Evolutionary conservation across 2,329 filamentous ascomycete species (phyloP).

Genomic region (Penicillium rolfsii): DNA sequence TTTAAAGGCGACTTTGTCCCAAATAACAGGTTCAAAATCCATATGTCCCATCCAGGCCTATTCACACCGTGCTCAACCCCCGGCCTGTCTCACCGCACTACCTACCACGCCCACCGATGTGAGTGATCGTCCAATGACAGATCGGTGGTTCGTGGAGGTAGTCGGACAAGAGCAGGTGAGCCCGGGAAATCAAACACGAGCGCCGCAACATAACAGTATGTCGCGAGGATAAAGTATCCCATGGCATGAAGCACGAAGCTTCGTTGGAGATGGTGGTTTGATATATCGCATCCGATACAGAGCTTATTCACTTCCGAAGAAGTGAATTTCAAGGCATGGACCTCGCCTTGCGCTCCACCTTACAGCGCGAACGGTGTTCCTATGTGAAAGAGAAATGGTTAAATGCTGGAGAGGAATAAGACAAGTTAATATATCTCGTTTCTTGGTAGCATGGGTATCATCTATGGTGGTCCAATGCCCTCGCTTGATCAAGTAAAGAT

Average conservation of each 20-base stretch:
- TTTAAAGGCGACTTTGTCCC: too few relatives aligned
- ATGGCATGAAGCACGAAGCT: constrained; percentile 17
- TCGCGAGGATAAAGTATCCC: constrained; percentile 14
- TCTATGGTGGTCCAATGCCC: constrained; percentile 24
- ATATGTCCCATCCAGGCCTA: constrained; percentile 27
- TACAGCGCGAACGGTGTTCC: constrained; percentile 48
- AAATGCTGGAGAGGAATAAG: constrained; percentile 6
- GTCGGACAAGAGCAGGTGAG: constrained; percentile 11
- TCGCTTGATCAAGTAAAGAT: constrained; percentile 37
- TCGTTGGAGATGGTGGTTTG: constrained; percentile 31
- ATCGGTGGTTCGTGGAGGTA: constrained; percentile 23
- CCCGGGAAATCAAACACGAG: constrained; percentile 20
- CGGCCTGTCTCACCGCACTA: constrained; percentile 11
- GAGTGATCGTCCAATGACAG: constrained; percentile 24
- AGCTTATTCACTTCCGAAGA: constrained; percentile 47
- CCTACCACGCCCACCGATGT: constrained; percentile 21
- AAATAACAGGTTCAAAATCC: too few relatives aligned
- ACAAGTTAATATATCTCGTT: constrained; percentile 11
- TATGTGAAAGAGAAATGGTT: constrained; percentile 8
- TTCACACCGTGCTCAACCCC: constrained; percentile 13
- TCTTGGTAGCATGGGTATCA: constrained; percentile 34
- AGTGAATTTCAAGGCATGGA: constrained; percentile 54
- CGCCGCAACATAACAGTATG: constrained; percentile 17
- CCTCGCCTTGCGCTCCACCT: constrained; percentile 59
- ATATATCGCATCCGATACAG: constrained; percentile 59